Base-by-base conservation (phyloP, 2,329 filamentous ascomycete species). In the Fusarium tuaranense region DNA sequence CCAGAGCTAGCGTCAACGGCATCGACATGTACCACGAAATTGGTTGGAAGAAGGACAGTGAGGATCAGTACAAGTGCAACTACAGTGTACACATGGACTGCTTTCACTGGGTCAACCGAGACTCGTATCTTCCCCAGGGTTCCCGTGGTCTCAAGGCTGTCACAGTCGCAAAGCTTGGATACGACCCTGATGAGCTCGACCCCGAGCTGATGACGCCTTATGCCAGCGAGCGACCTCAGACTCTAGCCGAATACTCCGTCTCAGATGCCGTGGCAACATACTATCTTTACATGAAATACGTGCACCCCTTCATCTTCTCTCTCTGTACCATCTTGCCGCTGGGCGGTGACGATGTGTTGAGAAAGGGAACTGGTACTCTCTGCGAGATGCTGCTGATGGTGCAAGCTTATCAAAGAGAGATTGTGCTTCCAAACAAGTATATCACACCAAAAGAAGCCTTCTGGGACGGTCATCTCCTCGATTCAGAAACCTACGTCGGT, bases 361-460 rank as follows among this genome's bases (percentile, higher is more conserved):
- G 97, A 76, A 99, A 99, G 83, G 97, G 97, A 81, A 99, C 97
- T 0, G 97, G 97, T 83, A 99, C 97, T 1, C 89, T 99, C n/a
- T 99, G 97, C 82, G 97, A 99, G 85, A 99, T 99, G 97, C 86
- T 99, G 82, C 89, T 99, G 80, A 99, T 99, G 97, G 97, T 99
- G 55, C 94, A 99, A 85, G 97, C 97, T 18, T 99, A 98, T 79
- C 88, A 97, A 79, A 93, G 96, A 79, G 92, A 93, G 67, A 99
- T 99, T 76, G 92, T 98, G 5, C 86, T 99, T 36, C 97, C 97
- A 0, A 99, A 99, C 85, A 99, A 99, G 83, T 96, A 99, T 81
- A 91, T 95, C 72, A 92, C 95, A 27, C 94, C 95, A 0, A 94
- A 94, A 75, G 97, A 99, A 82, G 88, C 95, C 0, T 99, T 99